A percentile compares a stretch with the other conserved stretches of the same genome.
Evolutionary conservation across 306 rosid genomes (phyloP).

Genomic region (Gastrolobium bilobum): DNA sequence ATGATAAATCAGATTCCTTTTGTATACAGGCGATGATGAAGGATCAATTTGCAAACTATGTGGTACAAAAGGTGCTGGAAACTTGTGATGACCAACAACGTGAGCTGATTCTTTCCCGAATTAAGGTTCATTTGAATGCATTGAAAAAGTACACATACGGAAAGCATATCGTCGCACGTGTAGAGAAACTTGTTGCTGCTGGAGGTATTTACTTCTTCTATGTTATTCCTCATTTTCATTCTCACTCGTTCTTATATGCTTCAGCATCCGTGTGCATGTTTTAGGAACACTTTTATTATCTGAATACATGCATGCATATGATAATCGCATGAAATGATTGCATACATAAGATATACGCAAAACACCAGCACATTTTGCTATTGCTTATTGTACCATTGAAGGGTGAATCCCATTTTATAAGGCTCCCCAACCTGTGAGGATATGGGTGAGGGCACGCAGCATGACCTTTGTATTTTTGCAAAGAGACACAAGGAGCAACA

Average conservation of each 20-base stretch:
- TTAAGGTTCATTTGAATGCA: constrained; percentile 96
- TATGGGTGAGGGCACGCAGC: too few species aligned
- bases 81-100: constrained; percentile 98
- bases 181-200: constrained; percentile 98
- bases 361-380: neutral
- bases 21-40: constrained; percentile 81
- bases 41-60: constrained; percentile 96
- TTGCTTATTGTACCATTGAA: neutral
- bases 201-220: constrained; percentile 65
- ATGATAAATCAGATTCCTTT: neutral
- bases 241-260: neutral
- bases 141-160: constrained; percentile 95
- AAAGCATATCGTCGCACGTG: constrained; percentile 95
- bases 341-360: too few species aligned
- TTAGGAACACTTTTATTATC: neutral
- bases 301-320: neutral
- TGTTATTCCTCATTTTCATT: neutral
- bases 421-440: too few species aligned
- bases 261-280: neutral
- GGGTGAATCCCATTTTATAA: too few species aligned
- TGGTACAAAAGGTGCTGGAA: constrained; percentile 96
- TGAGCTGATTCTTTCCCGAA: constrained; percentile 90
- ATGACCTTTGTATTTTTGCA: too few species aligned
- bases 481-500: too few species aligned
- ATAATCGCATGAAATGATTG: too few species aligned